Evolutionary conservation across 139 green algal species (phyloP), one percentile per base, ranked within the genome.

Genomic region (Spirogloea muscicola): DNA sequence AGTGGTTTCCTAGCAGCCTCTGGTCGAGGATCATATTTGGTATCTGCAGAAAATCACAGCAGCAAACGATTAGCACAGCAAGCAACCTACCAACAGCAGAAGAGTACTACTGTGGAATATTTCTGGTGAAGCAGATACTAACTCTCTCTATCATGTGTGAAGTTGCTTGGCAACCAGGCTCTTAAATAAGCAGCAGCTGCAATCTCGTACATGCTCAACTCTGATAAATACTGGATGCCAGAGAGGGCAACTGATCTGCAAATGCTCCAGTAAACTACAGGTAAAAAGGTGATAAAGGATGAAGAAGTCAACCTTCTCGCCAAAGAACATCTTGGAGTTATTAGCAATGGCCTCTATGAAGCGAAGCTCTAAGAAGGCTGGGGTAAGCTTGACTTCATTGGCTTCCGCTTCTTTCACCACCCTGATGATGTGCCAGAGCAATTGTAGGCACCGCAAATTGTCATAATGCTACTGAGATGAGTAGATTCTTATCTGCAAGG

Each of bases 261-360:
- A 13, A 25, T 10, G 43, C 10, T 51, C 10, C 10, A 13, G 43
- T 10, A 13, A 13, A 13, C 10, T n/a, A n/a, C n/a, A 13, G 43
- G 43, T 10, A 13, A 13, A 13, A 51, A 13, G 43, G 43, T 51
- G 10, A 51, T 25, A 25, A 13, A 13, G 43, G 10, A 64, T 64
- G 36, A 13, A 13, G 34, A 13, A 40, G 43, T 64, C n/a, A 27
- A 81, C 73, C 38, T 83, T 85, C 10, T 84, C 68, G 0, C 83
- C 83, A 83, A 86, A 87, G 70, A 84, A 86, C 0, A 87, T 79
- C 72, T 86, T 87, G 58, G 80, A 84, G 58, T 86, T 86, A 70
- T 85, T 85, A 16, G 76, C 48, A 6, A 88, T 59, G 38, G 78
- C 80, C 70, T 83, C 52, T 2, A 88, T 85, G 61, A 85, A 82